These are phyloP conservation scores for Phycomyces nitens DNA, from an alignment of 192 early-diverging fungal species.

Conservation along the genomic window DNA sequence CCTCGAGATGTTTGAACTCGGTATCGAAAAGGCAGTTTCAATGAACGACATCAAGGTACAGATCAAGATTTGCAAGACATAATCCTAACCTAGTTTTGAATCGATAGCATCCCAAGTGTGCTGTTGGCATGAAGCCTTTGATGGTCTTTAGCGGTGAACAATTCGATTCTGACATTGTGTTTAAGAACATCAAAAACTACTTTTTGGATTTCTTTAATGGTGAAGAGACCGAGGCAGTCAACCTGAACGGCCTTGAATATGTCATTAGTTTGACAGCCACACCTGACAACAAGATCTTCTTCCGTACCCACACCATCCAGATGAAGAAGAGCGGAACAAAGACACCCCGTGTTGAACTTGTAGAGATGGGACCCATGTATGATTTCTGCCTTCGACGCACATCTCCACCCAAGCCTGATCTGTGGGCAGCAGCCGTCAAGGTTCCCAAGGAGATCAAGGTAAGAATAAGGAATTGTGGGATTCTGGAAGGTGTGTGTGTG, in stretches of 20 bases:
- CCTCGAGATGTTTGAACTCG: slow-evolving; percentile 94
- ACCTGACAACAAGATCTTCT: slow-evolving; percentile 65
- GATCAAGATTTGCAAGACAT: slow-evolving; percentile 62
- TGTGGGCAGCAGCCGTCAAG: slow-evolving; percentile 77
- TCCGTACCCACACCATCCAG: slow-evolving; percentile 77
- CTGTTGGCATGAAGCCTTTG: slow-evolving; percentile 76
- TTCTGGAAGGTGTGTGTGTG: background rate
- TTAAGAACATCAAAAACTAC: slow-evolving; percentile 76
- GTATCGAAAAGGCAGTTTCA: slow-evolving; percentile 65
- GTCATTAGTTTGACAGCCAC: slow-evolving; percentile 81
- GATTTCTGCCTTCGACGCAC: slow-evolving; percentile 79
- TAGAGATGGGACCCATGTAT: slow-evolving; percentile 89
- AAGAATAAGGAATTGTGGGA: slow-evolving; percentile 22
- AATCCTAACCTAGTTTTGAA: slow-evolving; percentile 24
- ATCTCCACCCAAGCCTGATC: slow-evolving; percentile 66
- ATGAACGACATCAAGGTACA: slow-evolving; percentile 62
- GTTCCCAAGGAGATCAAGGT: slow-evolving; percentile 88
- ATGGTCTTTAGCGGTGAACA: slow-evolving; percentile 89
- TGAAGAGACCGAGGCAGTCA: slow-evolving; percentile 68
- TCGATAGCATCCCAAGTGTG: background rate
- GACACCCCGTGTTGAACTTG: slow-evolving; percentile 85
- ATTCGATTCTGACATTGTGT: slow-evolving; percentile 68
- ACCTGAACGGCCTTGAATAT: slow-evolving; percentile 86
- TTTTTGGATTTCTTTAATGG: slow-evolving; percentile 90
- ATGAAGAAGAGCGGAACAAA: slow-evolving; percentile 87